These are phyloP conservation scores for Amanita thiersii DNA, from an alignment of 768 basidiomycete genomes.

Conservation along the genomic window DNA sequence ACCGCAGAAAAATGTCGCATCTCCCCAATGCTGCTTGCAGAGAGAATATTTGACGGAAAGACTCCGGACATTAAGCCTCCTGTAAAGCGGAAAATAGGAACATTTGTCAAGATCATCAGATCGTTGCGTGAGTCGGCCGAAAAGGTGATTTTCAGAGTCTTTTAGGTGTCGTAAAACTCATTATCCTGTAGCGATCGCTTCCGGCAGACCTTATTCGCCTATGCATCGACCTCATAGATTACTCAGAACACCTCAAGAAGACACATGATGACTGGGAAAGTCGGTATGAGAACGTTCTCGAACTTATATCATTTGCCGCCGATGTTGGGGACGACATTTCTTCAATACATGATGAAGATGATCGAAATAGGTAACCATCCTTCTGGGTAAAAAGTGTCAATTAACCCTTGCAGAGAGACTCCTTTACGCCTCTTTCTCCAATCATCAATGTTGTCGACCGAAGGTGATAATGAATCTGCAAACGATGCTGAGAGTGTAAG, in stretches of 20 bases:
- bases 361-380: neutral
- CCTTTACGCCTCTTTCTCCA: conserved; percentile 69
- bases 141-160: conserved; percentile 46
- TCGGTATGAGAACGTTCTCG: conserved; percentile 82
- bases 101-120: conserved; percentile 52
- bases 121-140: conserved; percentile 43
- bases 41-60: conserved; percentile 54
- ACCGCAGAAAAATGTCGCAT: conserved; percentile 43
- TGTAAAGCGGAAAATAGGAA: conserved; percentile 51
- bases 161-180: too few relatives aligned
- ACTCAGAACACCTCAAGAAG: conserved; percentile 60
- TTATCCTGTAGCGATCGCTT: conserved; percentile 38
- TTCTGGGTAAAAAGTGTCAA: neutral
- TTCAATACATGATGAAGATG: conserved; percentile 2
- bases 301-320: conserved; percentile 72
- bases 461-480: conserved; percentile 54
- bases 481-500: conserved; percentile 25
- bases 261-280: conserved; percentile 68
- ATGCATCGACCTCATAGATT: conserved; percentile 50
- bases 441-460: conserved; percentile 77
- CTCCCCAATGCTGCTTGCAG: conserved; percentile 50
- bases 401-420: conserved; percentile 28
- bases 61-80: conserved; percentile 59
- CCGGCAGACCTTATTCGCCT: conserved; percentile 58
- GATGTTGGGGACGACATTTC: conserved; percentile 32